Base-by-base conservation (phyloP, 1,284 basidiomycete species). In the Boletus holoroseus region DNA sequence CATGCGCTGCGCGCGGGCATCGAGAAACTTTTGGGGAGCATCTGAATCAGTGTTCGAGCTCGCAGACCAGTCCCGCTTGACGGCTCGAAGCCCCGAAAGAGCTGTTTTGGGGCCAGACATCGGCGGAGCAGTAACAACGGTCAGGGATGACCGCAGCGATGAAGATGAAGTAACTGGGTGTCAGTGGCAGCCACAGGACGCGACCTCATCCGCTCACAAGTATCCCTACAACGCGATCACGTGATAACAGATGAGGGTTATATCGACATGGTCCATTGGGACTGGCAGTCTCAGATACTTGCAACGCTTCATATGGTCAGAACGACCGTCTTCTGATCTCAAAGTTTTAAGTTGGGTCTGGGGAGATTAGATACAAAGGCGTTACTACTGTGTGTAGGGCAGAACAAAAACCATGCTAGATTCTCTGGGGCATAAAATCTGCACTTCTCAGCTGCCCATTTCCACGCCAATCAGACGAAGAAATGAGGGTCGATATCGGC, bases 401-500 rank as follows among this genome's bases (percentile, higher is more conserved):
- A 65, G 60, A 59, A 50, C 42, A 54, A 58, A 36, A 65, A 71
- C 66, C 68, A 56, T 68, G 67, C 50, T 39, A 67, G 62, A 70
- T 54, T 55, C 52, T 39, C 42, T 44, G 1, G 32, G 37, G 0
- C 2, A 38, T 55, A 51, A 64, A 66, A 58, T 58, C 68, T 48
- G 60, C 71, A 73, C 61, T 71, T 74, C 68, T 73, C 64, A 57
- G 49, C 66, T 68, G 65, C 71, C 75, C 77, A 70, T 74, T 71
- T 68, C 64, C 62, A 66, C 69, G 73, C 64, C 77, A 71, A 77
- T 78, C 74, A 71, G 72, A 67, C 76, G 68, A 65, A 58, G 58
- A 66, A 61, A 61, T 69, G 55, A 71, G 40, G 68, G 42, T 79
- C 55, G 38, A 50, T 84, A 53, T 84, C 65, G 81, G 82, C 81